Percentiles rank a stretch among this genome's conserved stretches.
Conservation (phyloP, 1,284 basidiomycete genomes). For the Fomitopsis betulina region DNA sequence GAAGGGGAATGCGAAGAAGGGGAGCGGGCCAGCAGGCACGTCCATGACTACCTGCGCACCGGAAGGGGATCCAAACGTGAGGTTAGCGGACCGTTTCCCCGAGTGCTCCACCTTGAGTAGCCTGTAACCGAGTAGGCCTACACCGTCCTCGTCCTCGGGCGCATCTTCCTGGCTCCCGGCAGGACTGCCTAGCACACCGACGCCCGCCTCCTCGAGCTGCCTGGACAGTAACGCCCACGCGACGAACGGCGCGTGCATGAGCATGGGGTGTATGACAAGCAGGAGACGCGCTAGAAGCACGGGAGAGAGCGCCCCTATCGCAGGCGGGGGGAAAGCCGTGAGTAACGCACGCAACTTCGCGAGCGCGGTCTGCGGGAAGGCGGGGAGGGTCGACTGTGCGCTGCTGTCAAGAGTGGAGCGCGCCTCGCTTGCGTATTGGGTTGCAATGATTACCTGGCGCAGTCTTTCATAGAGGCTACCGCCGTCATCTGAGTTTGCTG, state of each 20-base stretch:
- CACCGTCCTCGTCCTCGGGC: constrained; percentile 26
- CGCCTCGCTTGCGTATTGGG: constrained; percentile 56
- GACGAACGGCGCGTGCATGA: constrained; percentile 49
- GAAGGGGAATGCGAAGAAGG: constrained; percentile 23
- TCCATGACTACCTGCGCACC: constrained; percentile 27
- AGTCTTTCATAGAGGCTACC: constrained; percentile 36
- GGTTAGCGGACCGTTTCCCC: constrained; percentile 33
- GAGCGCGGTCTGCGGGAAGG: constrained; percentile 61
- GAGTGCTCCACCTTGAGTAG: constrained; percentile 37
- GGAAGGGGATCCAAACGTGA: constrained; percentile 38
- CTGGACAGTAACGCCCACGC: constrained; percentile 57
- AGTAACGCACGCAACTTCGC: constrained; percentile 43
- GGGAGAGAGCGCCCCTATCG: constrained; percentile 35
- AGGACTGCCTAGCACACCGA: constrained; percentile 50
- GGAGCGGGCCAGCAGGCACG: constrained; percentile 44
- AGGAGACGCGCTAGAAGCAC: constrained; percentile 48
- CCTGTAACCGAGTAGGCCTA: constrained; percentile 51
- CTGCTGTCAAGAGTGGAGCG: constrained; percentile 16
- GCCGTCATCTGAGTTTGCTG: background rate
- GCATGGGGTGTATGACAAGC: constrained; percentile 49
- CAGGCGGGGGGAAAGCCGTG: constrained; percentile 38
- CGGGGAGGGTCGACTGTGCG: constrained; percentile 48
- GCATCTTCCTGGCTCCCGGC: constrained; percentile 28
- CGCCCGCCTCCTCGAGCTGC: constrained; percentile 47
- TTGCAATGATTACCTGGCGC: constrained; percentile 51